Evolutionary conservation across 805 yeast genomes (phyloP).

Genomic region (Candida mattraensis): DNA sequence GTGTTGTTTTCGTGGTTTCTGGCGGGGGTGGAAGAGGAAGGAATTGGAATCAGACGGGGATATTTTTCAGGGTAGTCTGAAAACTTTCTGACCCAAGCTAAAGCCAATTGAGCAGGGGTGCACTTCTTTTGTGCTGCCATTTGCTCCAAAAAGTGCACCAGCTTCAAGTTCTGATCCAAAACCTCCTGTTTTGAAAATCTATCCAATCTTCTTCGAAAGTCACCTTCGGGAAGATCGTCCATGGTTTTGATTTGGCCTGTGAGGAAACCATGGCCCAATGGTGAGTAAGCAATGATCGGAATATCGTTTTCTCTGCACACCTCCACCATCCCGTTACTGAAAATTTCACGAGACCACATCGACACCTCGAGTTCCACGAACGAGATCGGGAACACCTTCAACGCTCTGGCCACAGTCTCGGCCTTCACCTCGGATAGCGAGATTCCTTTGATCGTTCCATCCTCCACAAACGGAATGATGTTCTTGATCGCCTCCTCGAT

Average conservation of each 20-base stretch:
- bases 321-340: constrained; percentile 61
- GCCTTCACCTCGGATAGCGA: constrained; percentile 75
- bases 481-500: constrained; percentile 58
- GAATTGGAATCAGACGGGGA: constrained; percentile 73
- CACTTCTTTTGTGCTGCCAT: constrained; percentile 47
- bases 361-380: constrained; percentile 82
- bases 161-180: constrained; percentile 47
- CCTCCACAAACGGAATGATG: constrained; percentile 56
- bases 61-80: constrained; percentile 37
- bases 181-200: constrained; percentile 57
- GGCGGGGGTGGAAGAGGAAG: constrained; percentile 63
- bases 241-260: constrained; percentile 56
- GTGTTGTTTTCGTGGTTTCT: constrained; percentile 64
- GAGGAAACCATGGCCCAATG: constrained; percentile 75
- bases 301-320: constrained; percentile 56
- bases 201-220: constrained; percentile 50
- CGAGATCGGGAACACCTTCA: constrained; percentile 53
- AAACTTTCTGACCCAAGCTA: constrained; percentile 61
- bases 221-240: constrained; percentile 54
- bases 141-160: constrained; percentile 49
- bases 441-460: constrained; percentile 66
- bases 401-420: constrained; percentile 59
- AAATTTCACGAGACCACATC: constrained; percentile 61
- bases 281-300: constrained; percentile 79
- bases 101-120: constrained; percentile 65